These are phyloP conservation scores for Torulaspora franciscae DNA, from an alignment of 805 yeast species.

Conservation along the genomic window DNA sequence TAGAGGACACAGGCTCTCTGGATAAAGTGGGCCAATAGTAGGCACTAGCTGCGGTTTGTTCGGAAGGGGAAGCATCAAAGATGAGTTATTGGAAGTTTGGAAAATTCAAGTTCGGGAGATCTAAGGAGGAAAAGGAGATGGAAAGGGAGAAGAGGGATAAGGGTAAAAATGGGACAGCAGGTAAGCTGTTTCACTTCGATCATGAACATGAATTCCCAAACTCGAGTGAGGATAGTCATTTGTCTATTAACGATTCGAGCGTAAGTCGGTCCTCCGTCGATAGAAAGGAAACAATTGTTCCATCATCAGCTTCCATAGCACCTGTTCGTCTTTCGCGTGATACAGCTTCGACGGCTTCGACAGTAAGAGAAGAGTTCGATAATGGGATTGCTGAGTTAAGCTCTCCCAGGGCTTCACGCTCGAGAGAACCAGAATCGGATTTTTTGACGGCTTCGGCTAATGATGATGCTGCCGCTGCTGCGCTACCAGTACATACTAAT, in stretches of 20 bases:
- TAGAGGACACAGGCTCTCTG: neutral
- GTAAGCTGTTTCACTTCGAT: slow-evolving; percentile 15
- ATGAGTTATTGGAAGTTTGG: slow-evolving; percentile 36
- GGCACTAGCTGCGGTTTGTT: neutral
- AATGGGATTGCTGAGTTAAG: slow-evolving; percentile 5
- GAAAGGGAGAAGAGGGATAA: slow-evolving; percentile 17
- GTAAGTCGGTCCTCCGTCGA: slow-evolving; percentile 14
- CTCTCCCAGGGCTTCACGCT: slow-evolving; percentile 7
- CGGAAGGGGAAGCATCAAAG: neutral
- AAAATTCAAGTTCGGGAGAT: slow-evolving; percentile 34
- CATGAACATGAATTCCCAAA: slow-evolving; percentile 8
- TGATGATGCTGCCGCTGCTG: slow-evolving; percentile 5
- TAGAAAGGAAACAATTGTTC: slow-evolving; percentile 32
- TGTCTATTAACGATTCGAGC: neutral
- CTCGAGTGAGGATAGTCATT: neutral
- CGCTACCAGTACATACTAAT: slow-evolving; percentile 9
- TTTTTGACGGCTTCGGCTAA: slow-evolving; percentile 3
- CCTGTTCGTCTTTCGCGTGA: slow-evolving; percentile 29
- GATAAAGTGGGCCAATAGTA: neutral
- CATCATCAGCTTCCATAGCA: slow-evolving; percentile 25
- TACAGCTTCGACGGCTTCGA: slow-evolving; percentile 22
- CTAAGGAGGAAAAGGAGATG: slow-evolving; percentile 30
- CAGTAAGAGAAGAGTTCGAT: slow-evolving; percentile 16
- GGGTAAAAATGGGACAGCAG: slow-evolving; percentile 6
- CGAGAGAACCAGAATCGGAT: slow-evolving; percentile 7